Evolutionary conservation across 2,329 filamentous ascomycete genomes (phyloP).

Genomic region (Neurospora crassa): DNA sequence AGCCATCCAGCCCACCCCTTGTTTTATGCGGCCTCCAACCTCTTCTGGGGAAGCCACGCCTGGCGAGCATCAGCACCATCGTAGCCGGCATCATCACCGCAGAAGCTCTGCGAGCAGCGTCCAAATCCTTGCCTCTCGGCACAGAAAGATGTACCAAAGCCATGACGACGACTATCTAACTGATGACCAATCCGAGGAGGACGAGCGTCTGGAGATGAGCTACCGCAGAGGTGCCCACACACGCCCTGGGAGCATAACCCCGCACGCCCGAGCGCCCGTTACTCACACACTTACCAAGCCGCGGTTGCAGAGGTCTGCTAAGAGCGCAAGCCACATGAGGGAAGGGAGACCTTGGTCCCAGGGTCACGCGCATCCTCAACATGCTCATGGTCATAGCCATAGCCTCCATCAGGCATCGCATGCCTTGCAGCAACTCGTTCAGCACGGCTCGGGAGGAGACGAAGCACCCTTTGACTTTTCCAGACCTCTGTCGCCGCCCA

Average conservation of each 20-base stretch:
- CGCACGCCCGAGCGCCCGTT: not conserved
- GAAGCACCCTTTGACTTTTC: conserved; percentile 15
- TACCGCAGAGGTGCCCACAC: conserved; percentile 6
- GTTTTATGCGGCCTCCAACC: conserved; percentile 1
- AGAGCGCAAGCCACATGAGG: conserved; percentile 15
- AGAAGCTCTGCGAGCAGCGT: conserved; percentile 43
- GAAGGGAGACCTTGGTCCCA: not conserved
- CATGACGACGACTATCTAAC: conserved; percentile 29
- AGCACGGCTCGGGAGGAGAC: conserved; percentile 4
- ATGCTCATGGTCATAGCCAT: not conserved
- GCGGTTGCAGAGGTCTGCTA: conserved; percentile 16
- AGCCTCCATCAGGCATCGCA: not conserved
- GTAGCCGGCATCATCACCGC: conserved; percentile 28
- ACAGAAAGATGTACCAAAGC: conserved; percentile 25
- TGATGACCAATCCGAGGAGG: conserved; percentile 22
- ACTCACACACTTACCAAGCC: conserved; percentile 10
- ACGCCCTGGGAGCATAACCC: not conserved
- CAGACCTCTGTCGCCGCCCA: conserved; percentile 11
- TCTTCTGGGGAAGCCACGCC: conserved; percentile 16
- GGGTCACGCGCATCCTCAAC: not conserved
- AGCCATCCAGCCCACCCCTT: not conserved
- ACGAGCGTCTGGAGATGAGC: conserved; percentile 18
- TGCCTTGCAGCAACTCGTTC: conserved; percentile 1
- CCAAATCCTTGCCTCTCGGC: conserved; percentile 26
- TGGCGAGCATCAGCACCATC: conserved; percentile 23